A percentile compares a stretch with the other conserved stretches of the same genome.
These are phyloP conservation scores for Fragilaria crotonensis DNA, from an alignment of 108 stramenopile genomes.

Conservation along the genomic window DNA sequence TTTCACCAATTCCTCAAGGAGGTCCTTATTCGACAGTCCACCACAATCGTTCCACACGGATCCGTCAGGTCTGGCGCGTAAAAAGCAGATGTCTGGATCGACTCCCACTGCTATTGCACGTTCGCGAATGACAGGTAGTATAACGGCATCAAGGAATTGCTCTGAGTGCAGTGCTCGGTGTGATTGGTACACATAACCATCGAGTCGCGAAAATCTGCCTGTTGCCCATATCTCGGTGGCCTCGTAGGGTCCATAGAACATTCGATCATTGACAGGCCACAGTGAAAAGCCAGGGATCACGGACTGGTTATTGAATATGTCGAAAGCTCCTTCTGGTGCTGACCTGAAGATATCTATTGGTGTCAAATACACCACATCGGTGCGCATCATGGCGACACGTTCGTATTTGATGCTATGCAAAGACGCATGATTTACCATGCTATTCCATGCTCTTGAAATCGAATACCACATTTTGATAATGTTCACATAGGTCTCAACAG, in stretches of 20 bases:
- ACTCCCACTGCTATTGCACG: background rate
- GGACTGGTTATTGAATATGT: conserved; percentile 12
- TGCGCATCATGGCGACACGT: conserved; percentile 46
- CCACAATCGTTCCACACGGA: background rate
- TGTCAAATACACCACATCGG: conserved; percentile 38
- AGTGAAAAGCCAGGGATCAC: conserved; percentile 19
- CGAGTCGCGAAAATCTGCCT: conserved; percentile 24
- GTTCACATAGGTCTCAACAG: conserved; percentile 1
- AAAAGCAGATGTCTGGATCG: background rate
- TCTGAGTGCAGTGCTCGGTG: conserved; percentile 18
- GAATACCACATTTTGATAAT: conserved; percentile 21
- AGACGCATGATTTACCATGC: conserved; percentile 8
- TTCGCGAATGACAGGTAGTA: conserved; percentile 18
- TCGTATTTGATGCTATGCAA: conserved; percentile 6
- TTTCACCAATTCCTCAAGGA: background rate
- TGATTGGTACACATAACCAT: conserved; percentile 21
- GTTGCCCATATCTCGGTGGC: conserved; percentile 41
- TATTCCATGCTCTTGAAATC: conserved; percentile 19
- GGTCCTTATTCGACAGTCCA: background rate
- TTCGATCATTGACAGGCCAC: conserved; percentile 35
- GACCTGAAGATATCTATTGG: conserved; percentile 37
- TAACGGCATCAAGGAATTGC: conserved; percentile 13
- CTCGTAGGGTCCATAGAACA: conserved; percentile 38
- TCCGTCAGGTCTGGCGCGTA: background rate
- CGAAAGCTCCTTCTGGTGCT: background rate